Base-by-base conservation (phyloP, 208 protist genomes). In the Trichomonas vaginalis region DNA sequence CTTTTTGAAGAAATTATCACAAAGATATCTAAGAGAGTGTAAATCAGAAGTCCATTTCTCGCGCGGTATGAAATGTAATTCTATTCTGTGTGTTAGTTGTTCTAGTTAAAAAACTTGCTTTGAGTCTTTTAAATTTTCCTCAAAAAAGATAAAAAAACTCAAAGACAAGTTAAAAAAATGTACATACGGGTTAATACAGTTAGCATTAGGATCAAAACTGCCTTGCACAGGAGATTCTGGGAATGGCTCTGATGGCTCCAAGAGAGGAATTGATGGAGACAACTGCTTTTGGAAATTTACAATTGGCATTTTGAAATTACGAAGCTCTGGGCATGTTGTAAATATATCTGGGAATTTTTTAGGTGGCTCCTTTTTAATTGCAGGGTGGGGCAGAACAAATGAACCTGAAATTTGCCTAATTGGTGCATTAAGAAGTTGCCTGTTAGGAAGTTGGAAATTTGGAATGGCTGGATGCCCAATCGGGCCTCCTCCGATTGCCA, bases 261-360 rank as follows among this genome's bases (percentile, higher is more conserved):
- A 12, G 2, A n/a, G 56, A 12, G 56, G n/a, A 32, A 27, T 27
- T 70, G 56, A 70, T n/a, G 56, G 56, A 70, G 56, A 70, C n/a
- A 70, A 70, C n/a, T 70, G 56, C n/a, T 12, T 70, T 27, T 12
- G 21, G 21, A 70, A n/a, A 70, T 70, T 70, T 70, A 12, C 56
- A 27, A 83, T 37, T n/a, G n/a, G n/a, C n/a, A n/a, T n/a, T 83
- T 92, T 48, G 27, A 92, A 92, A 39, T 45, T 9, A 39, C 86
- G 39, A 48, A 92, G 86, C 35, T 92, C 86, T 92, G 86, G 86
- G 37, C 86, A 92, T 39, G 86, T 92, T 39, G 86, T 92, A 32
- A 45, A 92, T 42, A 92, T 92, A 39, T 92, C 86, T 35, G 86
- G 86, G 17, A 92, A 51, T 9, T 48, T 70, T 70, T 70, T 12